Conservation (phyloP, 345 rosid genomes). For the Arabidopsis thaliana region DNA sequence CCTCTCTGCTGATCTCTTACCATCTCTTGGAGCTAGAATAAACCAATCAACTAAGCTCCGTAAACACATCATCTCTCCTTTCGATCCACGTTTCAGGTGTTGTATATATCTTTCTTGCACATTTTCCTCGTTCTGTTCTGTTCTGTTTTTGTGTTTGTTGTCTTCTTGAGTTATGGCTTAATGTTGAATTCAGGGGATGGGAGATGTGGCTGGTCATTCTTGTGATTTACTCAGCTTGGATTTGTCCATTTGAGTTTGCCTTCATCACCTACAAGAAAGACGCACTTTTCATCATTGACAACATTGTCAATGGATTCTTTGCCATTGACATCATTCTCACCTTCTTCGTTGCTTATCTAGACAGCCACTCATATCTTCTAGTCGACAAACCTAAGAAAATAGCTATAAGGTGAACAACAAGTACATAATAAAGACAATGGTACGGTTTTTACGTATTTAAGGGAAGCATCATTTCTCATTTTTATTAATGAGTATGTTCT, state of each 20-base stretch:
- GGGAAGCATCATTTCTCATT: neutral
- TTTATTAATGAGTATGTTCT: constrained; percentile 9
- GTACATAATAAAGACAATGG: neutral
- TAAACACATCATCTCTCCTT: constrained; percentile 85
- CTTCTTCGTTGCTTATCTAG: constrained; percentile 89
- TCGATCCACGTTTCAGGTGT: constrained; percentile 78
- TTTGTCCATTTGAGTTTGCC: constrained; percentile 89
- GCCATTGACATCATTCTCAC: constrained; percentile 88
- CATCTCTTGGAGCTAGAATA: constrained; percentile 95
- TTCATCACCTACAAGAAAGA: constrained; percentile 76
- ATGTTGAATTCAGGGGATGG: constrained; percentile 80
- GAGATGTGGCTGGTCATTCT: constrained; percentile 87
- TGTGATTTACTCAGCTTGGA: constrained; percentile 96
- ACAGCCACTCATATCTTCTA: constrained; percentile 76
- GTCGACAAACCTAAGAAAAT: constrained; percentile 82
- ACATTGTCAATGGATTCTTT: constrained; percentile 89
- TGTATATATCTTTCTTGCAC: constrained; percentile 9
- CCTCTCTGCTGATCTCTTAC: constrained; percentile 84
- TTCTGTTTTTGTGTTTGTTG: constrained; percentile 13
- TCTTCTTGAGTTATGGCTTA: constrained; percentile 30
- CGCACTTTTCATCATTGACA: constrained; percentile 73
- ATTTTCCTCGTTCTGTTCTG: neutral
- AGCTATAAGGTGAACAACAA: constrained; percentile 61
- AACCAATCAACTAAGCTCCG: constrained; percentile 82
- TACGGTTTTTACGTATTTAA: neutral